A percentile compares a stretch with the other conserved stretches of the same genome.
Conservation (phyloP, 2,329 filamentous ascomycete species). For the Pseudogymnoascus sp. region DNA sequence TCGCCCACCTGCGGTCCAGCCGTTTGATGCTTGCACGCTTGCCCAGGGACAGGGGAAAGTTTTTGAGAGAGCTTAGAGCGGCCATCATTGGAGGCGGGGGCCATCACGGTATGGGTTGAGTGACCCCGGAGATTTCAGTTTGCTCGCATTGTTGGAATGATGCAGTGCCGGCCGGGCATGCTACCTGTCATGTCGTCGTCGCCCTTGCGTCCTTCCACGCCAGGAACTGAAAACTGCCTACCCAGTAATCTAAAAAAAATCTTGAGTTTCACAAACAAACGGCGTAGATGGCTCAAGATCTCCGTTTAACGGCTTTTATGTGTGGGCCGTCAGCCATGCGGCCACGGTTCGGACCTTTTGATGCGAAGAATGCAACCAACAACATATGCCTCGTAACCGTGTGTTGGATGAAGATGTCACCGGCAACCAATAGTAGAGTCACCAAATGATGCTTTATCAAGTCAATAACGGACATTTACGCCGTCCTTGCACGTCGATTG, state of each 20-base stretch:
- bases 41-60: neutral
- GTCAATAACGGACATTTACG: neutral
- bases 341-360: conserved; percentile 4
- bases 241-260: neutral
- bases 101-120: neutral
- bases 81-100: neutral
- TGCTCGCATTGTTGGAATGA: neutral
- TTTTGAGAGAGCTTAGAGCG: neutral
- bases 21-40: neutral
- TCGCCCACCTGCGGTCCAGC: neutral
- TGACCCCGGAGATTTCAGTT: conserved; percentile 1
- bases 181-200: neutral
- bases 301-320: neutral
- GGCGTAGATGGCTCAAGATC: neutral
- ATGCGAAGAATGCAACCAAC: conserved; percentile 1
- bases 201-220: neutral
- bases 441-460: neutral
- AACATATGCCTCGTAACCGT: neutral
- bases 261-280: neutral
- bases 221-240: neutral
- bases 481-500: neutral
- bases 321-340: neutral
- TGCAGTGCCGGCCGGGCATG: neutral
- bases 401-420: conserved; percentile 1
- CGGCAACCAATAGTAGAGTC: neutral